phyloP scores from a whole-genome alignment of 2,329 filamentous ascomycete genomes.

The Nannizziopsis barbatae region DNA sequence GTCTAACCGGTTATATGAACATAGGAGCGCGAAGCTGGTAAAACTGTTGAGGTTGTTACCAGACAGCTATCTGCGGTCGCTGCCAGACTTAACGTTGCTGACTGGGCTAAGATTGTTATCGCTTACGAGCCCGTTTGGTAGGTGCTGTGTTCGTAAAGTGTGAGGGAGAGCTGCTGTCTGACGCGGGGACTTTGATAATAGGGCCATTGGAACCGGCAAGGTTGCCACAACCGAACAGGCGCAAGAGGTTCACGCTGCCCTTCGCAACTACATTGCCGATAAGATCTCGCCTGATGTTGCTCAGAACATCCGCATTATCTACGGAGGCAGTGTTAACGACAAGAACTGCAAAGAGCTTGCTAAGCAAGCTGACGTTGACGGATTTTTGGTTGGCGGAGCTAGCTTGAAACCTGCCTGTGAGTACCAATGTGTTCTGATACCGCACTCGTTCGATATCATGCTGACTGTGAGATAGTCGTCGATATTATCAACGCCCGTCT shows the following conservation, averaged over 20 bases:
- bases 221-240: conserved; percentile 81
- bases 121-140: conserved; percentile 99
- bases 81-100: conserved; percentile 52
- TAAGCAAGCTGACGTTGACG: conserved; percentile 91
- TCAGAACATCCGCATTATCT: conserved; percentile 84
- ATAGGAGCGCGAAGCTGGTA: conserved; percentile 66
- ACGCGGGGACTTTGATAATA: conserved; percentile 18
- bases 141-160: not conserved
- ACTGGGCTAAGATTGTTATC: conserved; percentile 91
- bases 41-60: conserved; percentile 65
- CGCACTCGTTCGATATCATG: not conserved
- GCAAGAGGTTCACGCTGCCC: conserved; percentile 85
- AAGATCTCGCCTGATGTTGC: conserved; percentile 66
- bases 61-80: conserved; percentile 72
- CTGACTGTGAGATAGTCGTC: conserved; percentile 38
- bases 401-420: conserved; percentile 92
- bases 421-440: conserved; percentile 23
- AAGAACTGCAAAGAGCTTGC: conserved; percentile 94
- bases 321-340: conserved; percentile 91
- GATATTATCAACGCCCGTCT: conserved; percentile 57
- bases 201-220: conserved; percentile 79
- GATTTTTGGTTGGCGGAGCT: conserved; percentile 92
- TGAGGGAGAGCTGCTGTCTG: not conserved
- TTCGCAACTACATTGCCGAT: conserved; percentile 72
- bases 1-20: not conserved